Percentiles rank a stretch among this genome's conserved stretches.
Evolutionary conservation across 441 rosid species (phyloP).

Genomic region (Mallotus japonicus): DNA sequence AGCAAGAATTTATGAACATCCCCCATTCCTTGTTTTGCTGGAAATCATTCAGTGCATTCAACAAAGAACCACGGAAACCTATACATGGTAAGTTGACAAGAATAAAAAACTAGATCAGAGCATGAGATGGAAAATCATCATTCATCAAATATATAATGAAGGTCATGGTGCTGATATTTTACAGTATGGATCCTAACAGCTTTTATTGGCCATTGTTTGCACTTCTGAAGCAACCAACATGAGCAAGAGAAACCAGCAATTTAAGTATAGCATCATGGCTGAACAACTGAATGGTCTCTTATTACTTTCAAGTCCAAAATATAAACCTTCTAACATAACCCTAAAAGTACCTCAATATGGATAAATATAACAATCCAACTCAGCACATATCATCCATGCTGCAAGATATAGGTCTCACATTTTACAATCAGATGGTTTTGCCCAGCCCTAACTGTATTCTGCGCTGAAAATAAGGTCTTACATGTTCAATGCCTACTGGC

Average conservation of each 20-base stretch:
- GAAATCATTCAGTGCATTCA: constrained; percentile 49
- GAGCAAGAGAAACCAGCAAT: neutral
- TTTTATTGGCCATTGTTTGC: neutral
- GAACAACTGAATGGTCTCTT: neutral
- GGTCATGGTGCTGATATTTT: neutral
- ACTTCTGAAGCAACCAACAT: neutral
- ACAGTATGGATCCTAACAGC: neutral
- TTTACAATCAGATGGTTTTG: neutral
- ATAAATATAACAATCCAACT: neutral
- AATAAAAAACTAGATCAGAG: constrained; percentile 7
- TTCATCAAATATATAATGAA: neutral
- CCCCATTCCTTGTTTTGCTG: constrained; percentile 51
- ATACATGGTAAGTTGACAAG: constrained; percentile 14
- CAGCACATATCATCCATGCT: constrained; percentile 1
- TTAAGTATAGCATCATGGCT: neutral
- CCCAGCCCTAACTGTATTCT: neutral
- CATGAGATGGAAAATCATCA: neutral
- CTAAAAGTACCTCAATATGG: neutral
- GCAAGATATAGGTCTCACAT: neutral
- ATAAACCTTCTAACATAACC: neutral
- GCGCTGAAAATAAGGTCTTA: neutral
- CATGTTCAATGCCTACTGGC: neutral
- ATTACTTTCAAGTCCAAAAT: neutral
- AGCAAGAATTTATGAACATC: constrained; percentile 83
- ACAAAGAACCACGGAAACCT: constrained; percentile 73